These are phyloP conservation scores for Rasamsonia emersonii DNA, from an alignment of 2,329 filamentous ascomycete species.

Conservation along the genomic window DNA sequence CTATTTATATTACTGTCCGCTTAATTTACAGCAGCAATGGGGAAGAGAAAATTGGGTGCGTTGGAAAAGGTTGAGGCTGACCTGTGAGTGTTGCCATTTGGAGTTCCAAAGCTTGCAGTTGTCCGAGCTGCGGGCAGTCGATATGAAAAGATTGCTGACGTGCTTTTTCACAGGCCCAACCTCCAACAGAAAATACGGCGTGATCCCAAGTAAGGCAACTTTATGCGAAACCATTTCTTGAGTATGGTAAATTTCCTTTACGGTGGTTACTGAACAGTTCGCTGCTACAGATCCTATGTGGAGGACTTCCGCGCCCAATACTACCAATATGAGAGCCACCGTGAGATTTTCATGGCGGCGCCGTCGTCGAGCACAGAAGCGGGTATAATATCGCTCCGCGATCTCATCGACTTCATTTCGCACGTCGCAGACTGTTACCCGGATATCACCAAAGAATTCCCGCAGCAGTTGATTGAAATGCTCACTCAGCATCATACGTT, in stretches of 20 bases:
- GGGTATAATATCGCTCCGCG: constrained; percentile 74
- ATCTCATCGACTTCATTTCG: constrained; percentile 86
- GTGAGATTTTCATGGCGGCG: constrained; percentile 81
- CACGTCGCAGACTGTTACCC: constrained; percentile 94
- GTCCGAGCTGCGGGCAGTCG: no score
- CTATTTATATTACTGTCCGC: no score
- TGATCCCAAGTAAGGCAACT: constrained; percentile 72
- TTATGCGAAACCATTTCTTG: neutral
- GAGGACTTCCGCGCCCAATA: constrained; percentile 85
- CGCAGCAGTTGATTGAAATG: constrained; percentile 71
- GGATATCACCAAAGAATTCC: constrained; percentile 65
- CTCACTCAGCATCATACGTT: constrained; percentile 72
- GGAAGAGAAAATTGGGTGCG: constrained; percentile 81
- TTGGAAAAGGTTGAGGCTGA: constrained; percentile 94
- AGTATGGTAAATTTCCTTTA: neutral
- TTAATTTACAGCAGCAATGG: constrained; percentile 50
- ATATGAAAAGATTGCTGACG: constrained; percentile 14
- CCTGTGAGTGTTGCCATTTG: no score
- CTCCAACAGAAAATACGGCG: constrained; percentile 85
- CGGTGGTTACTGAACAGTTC: constrained; percentile 6
- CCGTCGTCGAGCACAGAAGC: constrained; percentile 69
- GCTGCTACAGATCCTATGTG: constrained; percentile 60
- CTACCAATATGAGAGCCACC: constrained; percentile 82
- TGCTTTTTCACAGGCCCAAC: constrained; percentile 53
- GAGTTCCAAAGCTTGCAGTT: no score